phyloP scores from a whole-genome alignment of 495 filamentous ascomycete species.

The Cenococcum geophilum region DNA sequence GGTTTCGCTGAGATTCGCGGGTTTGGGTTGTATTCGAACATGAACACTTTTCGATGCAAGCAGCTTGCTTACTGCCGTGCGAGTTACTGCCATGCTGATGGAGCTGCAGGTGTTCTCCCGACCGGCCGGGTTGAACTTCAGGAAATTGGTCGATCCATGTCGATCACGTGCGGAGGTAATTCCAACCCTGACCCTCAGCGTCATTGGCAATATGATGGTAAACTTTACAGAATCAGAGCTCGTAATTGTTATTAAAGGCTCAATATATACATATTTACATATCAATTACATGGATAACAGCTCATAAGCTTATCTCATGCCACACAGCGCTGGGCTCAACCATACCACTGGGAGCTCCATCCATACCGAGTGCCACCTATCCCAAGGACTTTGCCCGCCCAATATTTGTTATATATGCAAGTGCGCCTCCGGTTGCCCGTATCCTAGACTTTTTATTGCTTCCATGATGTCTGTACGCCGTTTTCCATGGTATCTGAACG shows the following conservation, averaged over 20 bases:
- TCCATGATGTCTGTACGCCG: neutral
- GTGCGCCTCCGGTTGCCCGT: neutral
- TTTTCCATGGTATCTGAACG: constrained; percentile 26
- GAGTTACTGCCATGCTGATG: constrained; percentile 10
- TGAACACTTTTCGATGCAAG: constrained; percentile 44
- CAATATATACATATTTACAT: constrained; percentile 1
- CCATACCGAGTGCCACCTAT: neutral
- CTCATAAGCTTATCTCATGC: neutral
- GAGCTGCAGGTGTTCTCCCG: neutral
- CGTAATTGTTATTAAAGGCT: no score
- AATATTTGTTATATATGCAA: neutral
- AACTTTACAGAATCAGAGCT: no score
- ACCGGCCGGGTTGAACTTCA: no score
- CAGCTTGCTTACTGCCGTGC: constrained; percentile 15
- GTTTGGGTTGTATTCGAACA: constrained; percentile 58
- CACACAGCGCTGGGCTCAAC: neutral
- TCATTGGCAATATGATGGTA: no score
- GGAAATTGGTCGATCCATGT: no score
- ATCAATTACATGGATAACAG: neutral
- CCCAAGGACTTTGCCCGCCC: neutral
- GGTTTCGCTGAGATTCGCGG: constrained; percentile 61
- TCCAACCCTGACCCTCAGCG: no score
- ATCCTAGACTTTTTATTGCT: constrained; percentile 12
- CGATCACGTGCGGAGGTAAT: no score
- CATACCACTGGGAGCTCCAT: constrained; percentile 1